Evolutionary conservation across 495 filamentous ascomycete genomes (phyloP).

Genomic region (Neurospora terricola): DNA sequence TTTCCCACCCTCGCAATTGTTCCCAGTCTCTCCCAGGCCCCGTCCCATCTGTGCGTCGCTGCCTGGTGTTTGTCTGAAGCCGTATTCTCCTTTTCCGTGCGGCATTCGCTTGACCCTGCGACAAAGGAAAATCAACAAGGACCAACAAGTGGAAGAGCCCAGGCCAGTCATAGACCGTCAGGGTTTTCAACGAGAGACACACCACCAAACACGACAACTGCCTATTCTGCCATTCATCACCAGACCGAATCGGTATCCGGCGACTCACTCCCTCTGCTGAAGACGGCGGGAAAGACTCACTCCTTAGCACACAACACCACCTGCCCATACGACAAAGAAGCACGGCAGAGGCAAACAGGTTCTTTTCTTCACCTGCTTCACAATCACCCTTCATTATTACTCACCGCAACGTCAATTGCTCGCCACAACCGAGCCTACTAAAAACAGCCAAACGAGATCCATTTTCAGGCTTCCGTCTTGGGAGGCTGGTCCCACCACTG

Average conservation of each 20-base stretch:
- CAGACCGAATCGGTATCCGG: neutral
- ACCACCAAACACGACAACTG: slow-evolving; percentile 7
- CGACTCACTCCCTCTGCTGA: neutral
- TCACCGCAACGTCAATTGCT: neutral
- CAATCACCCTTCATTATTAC: neutral
- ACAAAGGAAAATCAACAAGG: neutral
- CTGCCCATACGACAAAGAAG: neutral
- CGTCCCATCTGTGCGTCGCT: neutral
- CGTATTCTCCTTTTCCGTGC: neutral
- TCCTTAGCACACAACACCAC: neutral
- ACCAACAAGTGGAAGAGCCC: neutral
- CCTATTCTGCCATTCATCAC: neutral
- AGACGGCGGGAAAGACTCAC: neutral
- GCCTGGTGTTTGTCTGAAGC: neutral
- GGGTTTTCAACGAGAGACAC: slow-evolving; percentile 2
- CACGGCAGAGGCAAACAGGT: neutral
- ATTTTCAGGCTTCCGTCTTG: slow-evolving; percentile 29
- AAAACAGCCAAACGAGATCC: slow-evolving; percentile 11
- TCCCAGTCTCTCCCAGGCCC: neutral
- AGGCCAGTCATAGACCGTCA: neutral
- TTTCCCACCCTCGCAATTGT: neutral
- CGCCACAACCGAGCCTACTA: neutral
- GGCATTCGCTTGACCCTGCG: neutral
- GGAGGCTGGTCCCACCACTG: slow-evolving; percentile 21
- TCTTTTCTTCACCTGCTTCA: neutral